Evolutionary conservation across 2,329 filamentous ascomycete genomes (phyloP).

Genomic region (Elsinoe necatrix): DNA sequence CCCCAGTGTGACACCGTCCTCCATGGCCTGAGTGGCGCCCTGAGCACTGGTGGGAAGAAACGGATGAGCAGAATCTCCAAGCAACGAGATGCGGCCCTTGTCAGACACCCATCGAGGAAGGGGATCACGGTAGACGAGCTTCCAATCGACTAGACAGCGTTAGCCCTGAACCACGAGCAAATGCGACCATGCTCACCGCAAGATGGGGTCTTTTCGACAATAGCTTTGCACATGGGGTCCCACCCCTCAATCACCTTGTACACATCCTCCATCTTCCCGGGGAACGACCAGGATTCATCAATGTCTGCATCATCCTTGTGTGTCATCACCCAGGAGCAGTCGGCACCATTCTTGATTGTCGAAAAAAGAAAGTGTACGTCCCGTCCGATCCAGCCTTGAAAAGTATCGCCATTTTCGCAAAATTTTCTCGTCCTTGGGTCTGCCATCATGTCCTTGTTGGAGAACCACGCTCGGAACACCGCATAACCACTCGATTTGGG

Average conservation of each 20-base stretch:
- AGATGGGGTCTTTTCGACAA: slow-evolving; percentile 33
- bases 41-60: slow-evolving; percentile 48
- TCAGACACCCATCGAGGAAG: slow-evolving; percentile 45
- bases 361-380: slow-evolving; percentile 34
- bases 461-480: slow-evolving; percentile 43
- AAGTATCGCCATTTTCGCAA: slow-evolving; percentile 32
- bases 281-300: slow-evolving; percentile 40
- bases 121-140: slow-evolving; percentile 48
- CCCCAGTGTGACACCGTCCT: slow-evolving; percentile 43
- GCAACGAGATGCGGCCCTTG: slow-evolving; percentile 42
- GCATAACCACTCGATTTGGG: slow-evolving; percentile 47
- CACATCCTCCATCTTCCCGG: slow-evolving; percentile 39
- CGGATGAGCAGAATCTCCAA: slow-evolving; percentile 48
- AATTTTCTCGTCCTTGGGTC: slow-evolving; percentile 32
- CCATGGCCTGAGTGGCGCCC: slow-evolving; percentile 47
- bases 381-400: slow-evolving; percentile 32
- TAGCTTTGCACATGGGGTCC: slow-evolving; percentile 40
- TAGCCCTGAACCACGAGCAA: not conserved
- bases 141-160: slow-evolving; percentile 40
- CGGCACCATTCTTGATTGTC: slow-evolving; percentile 30
- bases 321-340: slow-evolving; percentile 39
- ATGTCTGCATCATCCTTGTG: slow-evolving; percentile 39
- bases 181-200: slow-evolving; percentile 2
- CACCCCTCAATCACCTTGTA: slow-evolving; percentile 30
- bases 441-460: slow-evolving; percentile 31